These are phyloP conservation scores for Cutaneotrichosporon mucoides DNA, from an alignment of 1,284 basidiomycete genomes.

Conservation along the genomic window DNA sequence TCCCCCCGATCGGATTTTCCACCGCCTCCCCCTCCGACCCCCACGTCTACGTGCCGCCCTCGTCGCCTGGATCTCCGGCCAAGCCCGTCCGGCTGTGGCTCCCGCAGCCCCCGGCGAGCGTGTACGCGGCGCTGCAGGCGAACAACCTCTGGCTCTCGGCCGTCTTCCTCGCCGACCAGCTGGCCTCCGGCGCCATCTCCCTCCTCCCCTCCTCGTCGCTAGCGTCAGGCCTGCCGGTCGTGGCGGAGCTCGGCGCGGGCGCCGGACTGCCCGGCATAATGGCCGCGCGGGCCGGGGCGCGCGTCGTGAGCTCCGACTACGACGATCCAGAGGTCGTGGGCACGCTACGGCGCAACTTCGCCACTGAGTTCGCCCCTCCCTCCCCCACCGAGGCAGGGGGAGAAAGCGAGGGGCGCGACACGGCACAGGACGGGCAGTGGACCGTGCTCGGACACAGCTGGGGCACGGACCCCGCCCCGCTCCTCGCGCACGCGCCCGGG, in stretches of 20 bases:
- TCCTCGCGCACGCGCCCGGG: slow-evolving; percentile 17
- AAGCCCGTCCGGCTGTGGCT: slow-evolving; percentile 30
- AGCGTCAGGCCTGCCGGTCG: background rate
- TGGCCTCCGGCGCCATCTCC: slow-evolving; percentile 13
- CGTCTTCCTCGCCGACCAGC: slow-evolving; percentile 42
- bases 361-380: background rate
- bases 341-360: slow-evolving; percentile 32
- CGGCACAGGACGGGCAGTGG: slow-evolving; percentile 13
- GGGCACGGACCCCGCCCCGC: slow-evolving; percentile 27
- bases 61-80: slow-evolving; percentile 6
- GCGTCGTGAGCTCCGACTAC: slow-evolving; percentile 44
- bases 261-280: slow-evolving; percentile 40
- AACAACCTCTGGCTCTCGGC: slow-evolving; percentile 46
- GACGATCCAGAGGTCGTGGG: slow-evolving; percentile 32
- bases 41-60: slow-evolving; percentile 26
- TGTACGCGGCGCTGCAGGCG: slow-evolving; percentile 43
- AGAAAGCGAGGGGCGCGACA: background rate
- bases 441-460: slow-evolving; percentile 36
- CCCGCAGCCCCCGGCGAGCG: slow-evolving; percentile 33
- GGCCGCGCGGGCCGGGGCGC: slow-evolving; percentile 15
- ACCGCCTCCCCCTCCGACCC: slow-evolving; percentile 12
- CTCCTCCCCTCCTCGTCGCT: background rate
- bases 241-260: slow-evolving; percentile 45
- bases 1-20: slow-evolving; percentile 40
- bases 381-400: background rate